Percentiles rank a stretch among this genome's conserved stretches.
Evolutionary conservation across 1,284 basidiomycete species (phyloP).

Genomic region (Neotropicomus parvogracilis): DNA sequence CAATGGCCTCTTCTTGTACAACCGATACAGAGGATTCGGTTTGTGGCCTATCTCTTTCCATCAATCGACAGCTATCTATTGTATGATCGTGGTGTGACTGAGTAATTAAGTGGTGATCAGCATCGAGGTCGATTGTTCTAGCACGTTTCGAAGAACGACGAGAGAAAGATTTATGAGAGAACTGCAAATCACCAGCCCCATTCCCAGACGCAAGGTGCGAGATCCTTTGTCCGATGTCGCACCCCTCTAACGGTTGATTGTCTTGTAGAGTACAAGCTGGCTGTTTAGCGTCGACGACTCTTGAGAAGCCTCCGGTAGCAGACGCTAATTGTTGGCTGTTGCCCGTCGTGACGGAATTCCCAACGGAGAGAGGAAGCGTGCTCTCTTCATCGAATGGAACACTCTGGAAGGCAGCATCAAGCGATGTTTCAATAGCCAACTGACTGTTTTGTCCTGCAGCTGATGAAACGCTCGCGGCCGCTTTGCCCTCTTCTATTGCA

Average conservation of each 20-base stretch:
- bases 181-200: background rate
- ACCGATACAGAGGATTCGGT: background rate
- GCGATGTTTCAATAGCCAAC: background rate
- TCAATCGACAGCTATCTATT: background rate
- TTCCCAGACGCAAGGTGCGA: background rate
- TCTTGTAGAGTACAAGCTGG: background rate
- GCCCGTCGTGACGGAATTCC: background rate
- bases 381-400: background rate
- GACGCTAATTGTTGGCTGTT: background rate
- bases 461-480: background rate
- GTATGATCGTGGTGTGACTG: background rate
- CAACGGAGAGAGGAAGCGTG: no score
- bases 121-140: background rate
- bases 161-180: background rate
- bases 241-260: background rate
- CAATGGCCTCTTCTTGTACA: slow-evolving; percentile 1
- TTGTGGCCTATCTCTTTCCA: background rate
- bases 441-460: background rate
- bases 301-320: background rate
- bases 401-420: background rate
- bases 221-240: background rate
- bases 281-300: background rate
- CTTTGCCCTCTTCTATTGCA: background rate
- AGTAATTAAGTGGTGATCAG: background rate
- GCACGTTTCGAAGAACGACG: slow-evolving; percentile 6